A percentile compares a stretch with the other conserved stretches of the same genome.
These are phyloP conservation scores for Colletotrichum tropicicola DNA, from an alignment of 2,329 filamentous ascomycete genomes.

Conservation along the genomic window DNA sequence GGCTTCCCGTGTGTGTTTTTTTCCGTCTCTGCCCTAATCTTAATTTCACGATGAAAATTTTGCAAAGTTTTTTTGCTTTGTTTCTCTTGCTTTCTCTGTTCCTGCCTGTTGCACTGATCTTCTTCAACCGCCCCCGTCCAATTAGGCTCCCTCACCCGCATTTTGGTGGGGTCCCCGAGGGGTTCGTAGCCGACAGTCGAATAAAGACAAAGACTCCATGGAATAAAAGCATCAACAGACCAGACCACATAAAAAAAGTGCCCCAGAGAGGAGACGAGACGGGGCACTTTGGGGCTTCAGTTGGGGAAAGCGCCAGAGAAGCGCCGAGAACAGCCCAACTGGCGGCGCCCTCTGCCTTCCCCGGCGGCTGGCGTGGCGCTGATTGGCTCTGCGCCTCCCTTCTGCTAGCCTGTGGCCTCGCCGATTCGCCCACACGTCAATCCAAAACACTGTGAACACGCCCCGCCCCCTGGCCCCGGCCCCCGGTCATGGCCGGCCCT, in stretches of 20 bases:
- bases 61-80: neutral
- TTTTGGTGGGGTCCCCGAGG: constrained; percentile 22
- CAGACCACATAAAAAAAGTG: neutral
- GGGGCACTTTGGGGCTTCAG: constrained; percentile 14
- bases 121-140: neutral
- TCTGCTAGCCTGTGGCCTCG: neutral
- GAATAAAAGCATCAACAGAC: neutral
- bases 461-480: neutral
- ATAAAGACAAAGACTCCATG: neutral
- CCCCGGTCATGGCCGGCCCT: too few relatives aligned
- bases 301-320: constrained; percentile 30
- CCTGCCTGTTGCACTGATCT: too few relatives aligned
- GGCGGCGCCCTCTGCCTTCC: constrained; percentile 7
- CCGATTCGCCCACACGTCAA: neutral
- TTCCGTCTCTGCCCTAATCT: neutral
- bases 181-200: neutral
- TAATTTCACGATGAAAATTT: constrained; percentile 8
- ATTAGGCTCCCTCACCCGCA: neutral
- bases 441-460: neutral
- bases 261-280: constrained; percentile 12
- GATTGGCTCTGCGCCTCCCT: constrained; percentile 19
- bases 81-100: neutral
- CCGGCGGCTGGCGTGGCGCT: neutral
- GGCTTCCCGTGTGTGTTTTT: neutral
- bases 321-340: constrained; percentile 21